Evolutionary conservation across 2,329 filamentous ascomycete species (phyloP).

Genomic region (Fonsecaea pedrosoi): DNA sequence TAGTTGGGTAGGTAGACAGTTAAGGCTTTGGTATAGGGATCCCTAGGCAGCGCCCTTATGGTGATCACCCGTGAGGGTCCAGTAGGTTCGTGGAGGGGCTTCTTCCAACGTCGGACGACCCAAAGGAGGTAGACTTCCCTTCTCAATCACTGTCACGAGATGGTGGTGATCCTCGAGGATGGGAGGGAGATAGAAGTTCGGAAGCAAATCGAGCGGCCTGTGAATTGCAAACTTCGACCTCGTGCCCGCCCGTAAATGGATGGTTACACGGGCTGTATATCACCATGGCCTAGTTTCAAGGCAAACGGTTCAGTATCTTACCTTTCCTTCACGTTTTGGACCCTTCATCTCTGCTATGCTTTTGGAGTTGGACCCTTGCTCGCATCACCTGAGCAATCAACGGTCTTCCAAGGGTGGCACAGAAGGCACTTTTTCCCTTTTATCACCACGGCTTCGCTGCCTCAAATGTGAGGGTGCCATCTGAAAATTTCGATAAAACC

Average conservation of each 20-base stretch:
- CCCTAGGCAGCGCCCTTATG: background rate
- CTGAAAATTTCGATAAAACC: background rate
- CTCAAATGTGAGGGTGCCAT: background rate
- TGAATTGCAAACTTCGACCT: background rate
- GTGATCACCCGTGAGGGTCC: constrained; percentile 10
- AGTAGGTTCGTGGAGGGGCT: background rate
- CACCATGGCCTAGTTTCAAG: constrained; percentile 3
- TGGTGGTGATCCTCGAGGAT: background rate
- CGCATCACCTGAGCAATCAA: background rate
- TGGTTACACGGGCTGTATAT: constrained; percentile 10
- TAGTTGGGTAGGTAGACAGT: constrained; percentile 3
- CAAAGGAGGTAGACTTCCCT: background rate
- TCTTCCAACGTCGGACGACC: constrained; percentile 2
- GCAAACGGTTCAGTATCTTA: constrained; percentile 10
- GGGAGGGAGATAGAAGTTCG: background rate
- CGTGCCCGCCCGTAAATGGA: background rate
- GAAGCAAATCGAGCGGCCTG: background rate
- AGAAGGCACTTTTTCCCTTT: background rate
- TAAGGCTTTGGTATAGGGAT: constrained; percentile 5
- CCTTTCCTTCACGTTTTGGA: constrained; percentile 3
- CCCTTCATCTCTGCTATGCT: background rate
- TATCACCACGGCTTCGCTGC: background rate
- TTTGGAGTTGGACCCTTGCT: background rate
- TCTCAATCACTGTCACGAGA: background rate
- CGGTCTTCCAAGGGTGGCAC: background rate